These are phyloP conservation scores for Turritis glabra DNA, from an alignment of 345 rosid species.

Conservation along the genomic window DNA sequence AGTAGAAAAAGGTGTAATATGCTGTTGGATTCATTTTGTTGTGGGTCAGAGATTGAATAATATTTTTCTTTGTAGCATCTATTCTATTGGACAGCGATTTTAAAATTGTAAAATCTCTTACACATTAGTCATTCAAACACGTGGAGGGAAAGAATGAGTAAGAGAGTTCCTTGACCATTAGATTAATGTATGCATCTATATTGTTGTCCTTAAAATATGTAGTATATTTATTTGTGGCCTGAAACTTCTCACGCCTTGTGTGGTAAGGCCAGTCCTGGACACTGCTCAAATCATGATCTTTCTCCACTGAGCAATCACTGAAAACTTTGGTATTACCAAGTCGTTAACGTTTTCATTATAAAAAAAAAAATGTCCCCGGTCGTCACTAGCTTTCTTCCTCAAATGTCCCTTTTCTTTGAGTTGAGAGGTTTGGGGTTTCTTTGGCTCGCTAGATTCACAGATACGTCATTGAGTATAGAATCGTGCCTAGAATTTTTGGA, in stretches of 20 bases:
- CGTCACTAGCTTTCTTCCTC: not conserved
- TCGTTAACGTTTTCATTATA: not conserved
- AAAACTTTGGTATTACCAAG: too few relatives aligned
- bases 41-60: not conserved
- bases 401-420: not conserved
- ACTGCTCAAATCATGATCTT: not conserved
- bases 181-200: not conserved
- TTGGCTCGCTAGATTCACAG: too few relatives aligned
- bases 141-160: not conserved
- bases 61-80: not conserved
- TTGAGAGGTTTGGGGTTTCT: not conserved
- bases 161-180: not conserved
- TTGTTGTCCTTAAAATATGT: not conserved
- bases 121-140: not conserved
- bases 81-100: not conserved
- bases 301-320: not conserved
- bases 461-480: too few relatives aligned
- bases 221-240: not conserved
- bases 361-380: not conserved
- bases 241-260: not conserved
- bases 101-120: too few relatives aligned
- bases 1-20: not conserved
- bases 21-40: not conserved
- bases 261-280: not conserved
- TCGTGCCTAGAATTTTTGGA: too few relatives aligned